Base-by-base conservation (phyloP, 805 yeast species). In the Ogataea trehalophila region DNA sequence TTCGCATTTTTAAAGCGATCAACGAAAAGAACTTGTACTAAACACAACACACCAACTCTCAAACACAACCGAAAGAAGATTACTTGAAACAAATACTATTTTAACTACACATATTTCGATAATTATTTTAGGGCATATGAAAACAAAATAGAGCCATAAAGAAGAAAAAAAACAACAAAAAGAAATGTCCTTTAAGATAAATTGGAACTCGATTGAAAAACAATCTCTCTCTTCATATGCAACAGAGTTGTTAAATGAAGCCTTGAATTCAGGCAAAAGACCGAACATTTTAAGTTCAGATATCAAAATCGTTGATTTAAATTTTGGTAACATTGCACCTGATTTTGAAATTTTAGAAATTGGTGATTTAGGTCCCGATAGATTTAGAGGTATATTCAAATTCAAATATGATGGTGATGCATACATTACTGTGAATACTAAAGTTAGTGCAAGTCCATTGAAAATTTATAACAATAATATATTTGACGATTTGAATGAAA, bases 371-470 rank as follows among this genome's bases (percentile, higher is more conserved):
- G 94, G 82, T 6, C 72, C 71, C 26, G 94, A 87, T 65, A 68
- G 87, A 51, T 87, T 87, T 59, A 72, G 94, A 48, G 95, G 95
- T 1, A 87, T 87, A 18, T 87, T 87, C 71, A 87, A 86, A 57
- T 75, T 87, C 51, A 80, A 78, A 55, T 87, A 87, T 61, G 71
- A 73, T 41, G 95, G 95, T 2, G 88, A 85, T 62, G 87, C 89
- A 17, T 79, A 79, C 46, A 77, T 87, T 45, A 83, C 90, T 1
- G 72, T 87, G 44, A 85, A 81, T 45, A 87, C 95, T 0, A 81
- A 83, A 47, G 88, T 89, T 14, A 90, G 87, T 64, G 96, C 95
- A 1, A 88, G 88, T 64, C 85, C 94, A 6, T 70, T 89, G 45
- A 83, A 83, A 50, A 86, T 87, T 29, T 83, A 85, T 62, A 61